phyloP scores from a whole-genome alignment of 495 filamentous ascomycete species.

The Xylaria nigripes region DNA sequence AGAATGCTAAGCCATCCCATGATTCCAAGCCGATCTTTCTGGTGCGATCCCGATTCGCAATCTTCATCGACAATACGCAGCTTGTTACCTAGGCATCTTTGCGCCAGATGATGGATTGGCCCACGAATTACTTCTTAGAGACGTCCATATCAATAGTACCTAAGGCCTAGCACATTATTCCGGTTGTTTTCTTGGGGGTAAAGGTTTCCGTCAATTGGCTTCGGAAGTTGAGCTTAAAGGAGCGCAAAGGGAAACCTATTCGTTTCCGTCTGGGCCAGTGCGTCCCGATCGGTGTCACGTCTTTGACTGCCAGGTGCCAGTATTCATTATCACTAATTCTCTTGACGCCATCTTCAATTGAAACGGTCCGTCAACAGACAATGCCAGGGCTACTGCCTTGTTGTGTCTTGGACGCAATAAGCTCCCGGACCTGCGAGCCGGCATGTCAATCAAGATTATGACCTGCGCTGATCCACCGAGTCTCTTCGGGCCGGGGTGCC shows the following conservation, averaged over 20 bases:
- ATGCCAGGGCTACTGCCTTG: background rate
- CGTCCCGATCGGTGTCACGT: background rate
- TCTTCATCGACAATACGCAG: background rate
- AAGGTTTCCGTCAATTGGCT: conserved; percentile 8
- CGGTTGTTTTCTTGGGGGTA: conserved; percentile 12
- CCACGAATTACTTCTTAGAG: conserved; percentile 12
- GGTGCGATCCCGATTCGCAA: conserved; percentile 9
- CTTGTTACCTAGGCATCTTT: background rate
- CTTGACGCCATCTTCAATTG: conserved; percentile 10
- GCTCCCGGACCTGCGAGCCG: conserved; percentile 26
- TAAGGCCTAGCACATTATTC: conserved; percentile 3
- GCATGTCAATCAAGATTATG: conserved; percentile 23
- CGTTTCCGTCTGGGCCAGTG: conserved; percentile 6
- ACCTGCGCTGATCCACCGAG: conserved; percentile 4
- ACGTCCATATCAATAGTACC: conserved; percentile 24
- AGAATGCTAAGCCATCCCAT: background rate
- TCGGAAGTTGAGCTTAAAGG: background rate
- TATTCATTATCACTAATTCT: conserved; percentile 3
- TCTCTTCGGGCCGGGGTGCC: conserved; percentile 27
- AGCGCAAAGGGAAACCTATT: conserved; percentile 17
- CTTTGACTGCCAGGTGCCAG: conserved; percentile 1
- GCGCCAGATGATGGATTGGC: background rate
- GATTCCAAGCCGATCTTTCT: background rate
- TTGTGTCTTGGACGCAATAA: conserved; percentile 6
- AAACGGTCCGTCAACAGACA: conserved; percentile 21